These are phyloP conservation scores for Coemansia sp. DNA, from an alignment of 192 early-diverging fungal genomes.

Conservation along the genomic window DNA sequence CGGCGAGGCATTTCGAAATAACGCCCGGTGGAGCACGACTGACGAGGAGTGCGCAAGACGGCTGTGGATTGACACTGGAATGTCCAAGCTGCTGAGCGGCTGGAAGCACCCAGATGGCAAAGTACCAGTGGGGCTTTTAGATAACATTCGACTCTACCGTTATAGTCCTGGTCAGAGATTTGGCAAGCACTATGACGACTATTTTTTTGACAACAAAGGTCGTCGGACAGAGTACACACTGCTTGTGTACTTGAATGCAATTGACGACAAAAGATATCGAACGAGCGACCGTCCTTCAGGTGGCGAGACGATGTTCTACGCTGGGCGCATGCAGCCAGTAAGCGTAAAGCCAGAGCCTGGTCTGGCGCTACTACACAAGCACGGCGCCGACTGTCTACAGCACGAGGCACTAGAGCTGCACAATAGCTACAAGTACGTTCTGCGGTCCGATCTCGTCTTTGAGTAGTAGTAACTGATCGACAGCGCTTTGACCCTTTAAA, in stretches of 20 bases:
- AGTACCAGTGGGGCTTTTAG: conserved; percentile 53
- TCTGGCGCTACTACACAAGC: conserved; percentile 59
- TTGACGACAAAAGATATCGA: conserved; percentile 36
- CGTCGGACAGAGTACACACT: conserved; percentile 60
- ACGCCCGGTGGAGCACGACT: conserved; percentile 55
- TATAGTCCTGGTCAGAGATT: conserved; percentile 62
- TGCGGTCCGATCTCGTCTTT: conserved; percentile 61
- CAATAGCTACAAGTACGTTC: conserved; percentile 59
- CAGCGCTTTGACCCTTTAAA: not conserved
- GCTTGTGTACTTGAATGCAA: conserved; percentile 58
- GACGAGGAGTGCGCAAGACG: conserved; percentile 49
- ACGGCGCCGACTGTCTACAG: conserved; percentile 62
- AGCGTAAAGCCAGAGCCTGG: conserved; percentile 59
- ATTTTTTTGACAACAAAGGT: conserved; percentile 50
- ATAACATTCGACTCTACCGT: conserved; percentile 62
- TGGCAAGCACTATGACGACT: conserved; percentile 63
- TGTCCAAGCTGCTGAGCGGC: conserved; percentile 30
- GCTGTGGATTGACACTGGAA: conserved; percentile 55
- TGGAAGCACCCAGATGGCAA: conserved; percentile 41
- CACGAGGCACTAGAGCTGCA: conserved; percentile 59
- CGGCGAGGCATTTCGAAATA: conserved; percentile 62
- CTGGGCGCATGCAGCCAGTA: conserved; percentile 52
- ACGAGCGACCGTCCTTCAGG: conserved; percentile 27
- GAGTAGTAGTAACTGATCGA: conserved; percentile 6
- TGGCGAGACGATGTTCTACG: conserved; percentile 55